Evolutionary conservation across 2,329 filamentous ascomycete genomes (phyloP).

Genomic region (Colletotrichum higginsianum): DNA sequence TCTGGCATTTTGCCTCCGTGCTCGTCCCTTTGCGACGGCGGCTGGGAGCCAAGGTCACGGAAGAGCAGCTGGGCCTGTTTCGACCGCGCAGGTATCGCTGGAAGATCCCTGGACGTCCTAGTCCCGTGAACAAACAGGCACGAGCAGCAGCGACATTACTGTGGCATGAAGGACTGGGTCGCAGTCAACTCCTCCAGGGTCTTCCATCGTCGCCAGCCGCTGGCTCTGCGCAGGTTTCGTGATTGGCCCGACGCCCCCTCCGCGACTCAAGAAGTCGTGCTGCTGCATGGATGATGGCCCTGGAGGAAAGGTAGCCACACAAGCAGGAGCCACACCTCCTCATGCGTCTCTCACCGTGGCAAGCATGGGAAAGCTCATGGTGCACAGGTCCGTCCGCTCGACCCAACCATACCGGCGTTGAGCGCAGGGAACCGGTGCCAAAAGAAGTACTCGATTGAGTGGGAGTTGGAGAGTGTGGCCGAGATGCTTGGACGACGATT

Average conservation of each 20-base stretch:
- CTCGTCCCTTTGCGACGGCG: slow-evolving; percentile 19
- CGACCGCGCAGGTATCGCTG: slow-evolving; percentile 30
- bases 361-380: background rate
- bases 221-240: slow-evolving; percentile 33
- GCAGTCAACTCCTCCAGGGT: slow-evolving; percentile 16
- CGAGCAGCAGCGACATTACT: slow-evolving; percentile 25
- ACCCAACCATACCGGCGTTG: slow-evolving; percentile 21
- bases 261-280: slow-evolving; percentile 38
- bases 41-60: slow-evolving; percentile 19
- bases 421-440: slow-evolving; percentile 20
- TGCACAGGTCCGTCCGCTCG: slow-evolving; percentile 18
- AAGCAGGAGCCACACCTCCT: slow-evolving; percentile 35
- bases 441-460: slow-evolving; percentile 23
- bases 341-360: slow-evolving; percentile 20
- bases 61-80: slow-evolving; percentile 27
- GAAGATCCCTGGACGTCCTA: slow-evolving; percentile 33
- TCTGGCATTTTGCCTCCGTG: slow-evolving; percentile 22
- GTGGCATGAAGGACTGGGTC: slow-evolving; percentile 15
- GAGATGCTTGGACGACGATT: slow-evolving; percentile 30
- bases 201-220: slow-evolving; percentile 14
- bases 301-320: slow-evolving; percentile 32
- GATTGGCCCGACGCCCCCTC: slow-evolving; percentile 24
- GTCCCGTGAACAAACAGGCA: slow-evolving; percentile 32
- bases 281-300: slow-evolving; percentile 28
- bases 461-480: slow-evolving; percentile 7